Evolutionary conservation across 345 rosid species (phyloP).

Genomic region (Citrus unshiu): DNA sequence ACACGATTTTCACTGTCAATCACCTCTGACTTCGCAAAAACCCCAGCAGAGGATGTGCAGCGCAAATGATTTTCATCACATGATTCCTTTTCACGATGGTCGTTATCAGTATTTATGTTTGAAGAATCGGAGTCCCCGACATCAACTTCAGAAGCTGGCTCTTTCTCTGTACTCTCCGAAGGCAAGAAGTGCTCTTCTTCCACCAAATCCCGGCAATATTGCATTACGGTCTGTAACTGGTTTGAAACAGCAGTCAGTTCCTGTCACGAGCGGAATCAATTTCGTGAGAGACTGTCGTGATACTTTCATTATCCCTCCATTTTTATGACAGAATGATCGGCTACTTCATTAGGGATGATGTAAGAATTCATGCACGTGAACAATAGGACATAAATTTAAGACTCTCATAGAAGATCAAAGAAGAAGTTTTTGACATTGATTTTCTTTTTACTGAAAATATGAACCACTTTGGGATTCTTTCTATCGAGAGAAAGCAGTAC

Average conservation of each 20-base stretch:
- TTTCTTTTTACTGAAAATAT: background rate
- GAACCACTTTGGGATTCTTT: no score
- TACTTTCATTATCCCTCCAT: background rate
- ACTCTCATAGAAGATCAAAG: background rate
- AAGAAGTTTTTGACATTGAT: background rate
- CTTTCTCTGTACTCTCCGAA: background rate
- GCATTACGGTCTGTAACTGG: slow-evolving; percentile 20
- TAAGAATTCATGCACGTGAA: background rate
- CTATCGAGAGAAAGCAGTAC: background rate
- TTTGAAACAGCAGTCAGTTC: slow-evolving; percentile 18
- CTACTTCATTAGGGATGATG: background rate
- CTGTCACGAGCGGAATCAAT: slow-evolving; percentile 24
- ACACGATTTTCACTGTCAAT: background rate
- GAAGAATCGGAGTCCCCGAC: background rate
- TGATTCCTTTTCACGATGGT: slow-evolving; percentile 9
- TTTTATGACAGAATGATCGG: background rate
- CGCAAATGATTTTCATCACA: background rate
- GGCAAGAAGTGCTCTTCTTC: slow-evolving; percentile 18
- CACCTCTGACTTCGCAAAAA: background rate
- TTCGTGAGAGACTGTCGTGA: background rate
- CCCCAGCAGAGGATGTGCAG: slow-evolving; percentile 9
- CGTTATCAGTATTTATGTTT: slow-evolving; percentile 4
- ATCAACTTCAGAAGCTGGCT: background rate
- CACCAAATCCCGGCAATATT: slow-evolving; percentile 27
- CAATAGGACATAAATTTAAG: background rate